A percentile compares a stretch with the other conserved stretches of the same genome.
These are phyloP conservation scores for Crithidia thermophila DNA, from an alignment of 208 protist genomes.

Conservation along the genomic window DNA sequence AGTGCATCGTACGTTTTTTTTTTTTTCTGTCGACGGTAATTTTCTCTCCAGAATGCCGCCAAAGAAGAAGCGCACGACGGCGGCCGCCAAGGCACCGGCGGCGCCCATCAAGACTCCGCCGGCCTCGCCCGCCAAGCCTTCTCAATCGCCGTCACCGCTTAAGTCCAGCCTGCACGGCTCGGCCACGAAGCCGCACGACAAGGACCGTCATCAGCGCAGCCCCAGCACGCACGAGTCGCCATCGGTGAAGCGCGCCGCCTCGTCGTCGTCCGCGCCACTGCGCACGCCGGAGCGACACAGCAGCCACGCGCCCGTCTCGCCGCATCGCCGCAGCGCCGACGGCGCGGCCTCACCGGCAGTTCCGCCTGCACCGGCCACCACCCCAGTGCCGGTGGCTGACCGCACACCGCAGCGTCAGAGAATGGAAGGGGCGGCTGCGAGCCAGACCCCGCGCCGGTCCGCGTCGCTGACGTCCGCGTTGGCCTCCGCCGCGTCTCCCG, in stretches of 20 bases:
- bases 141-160: too few relatives aligned
- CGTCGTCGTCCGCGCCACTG: not conserved
- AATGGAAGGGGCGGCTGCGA: not conserved
- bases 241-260: too few relatives aligned
- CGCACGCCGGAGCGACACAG: slow-evolving; percentile 8
- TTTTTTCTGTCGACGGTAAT: too few relatives aligned
- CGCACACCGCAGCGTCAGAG: slow-evolving; percentile 1
- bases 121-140: slow-evolving; percentile 4
- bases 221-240: too few relatives aligned
- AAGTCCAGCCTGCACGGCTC: too few relatives aligned
- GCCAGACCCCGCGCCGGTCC: not conserved
- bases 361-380: slow-evolving; percentile 18
- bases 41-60: too few relatives aligned
- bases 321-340: not conserved
- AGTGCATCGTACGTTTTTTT: not conserved
- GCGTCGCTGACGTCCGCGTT: not conserved
- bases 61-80: slow-evolving; percentile 14
- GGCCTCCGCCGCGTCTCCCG: slow-evolving; percentile 10
- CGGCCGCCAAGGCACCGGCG: not conserved
- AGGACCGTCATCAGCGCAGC: too few relatives aligned
- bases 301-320: not conserved
- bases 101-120: slow-evolving; percentile 1
- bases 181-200: too few relatives aligned
- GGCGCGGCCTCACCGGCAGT: slow-evolving; percentile 2
- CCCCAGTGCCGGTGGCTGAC: slow-evolving; percentile 6